Conservation (phyloP, 495 filamentous ascomycete species). For the Penicillium riverlandense region DNA sequence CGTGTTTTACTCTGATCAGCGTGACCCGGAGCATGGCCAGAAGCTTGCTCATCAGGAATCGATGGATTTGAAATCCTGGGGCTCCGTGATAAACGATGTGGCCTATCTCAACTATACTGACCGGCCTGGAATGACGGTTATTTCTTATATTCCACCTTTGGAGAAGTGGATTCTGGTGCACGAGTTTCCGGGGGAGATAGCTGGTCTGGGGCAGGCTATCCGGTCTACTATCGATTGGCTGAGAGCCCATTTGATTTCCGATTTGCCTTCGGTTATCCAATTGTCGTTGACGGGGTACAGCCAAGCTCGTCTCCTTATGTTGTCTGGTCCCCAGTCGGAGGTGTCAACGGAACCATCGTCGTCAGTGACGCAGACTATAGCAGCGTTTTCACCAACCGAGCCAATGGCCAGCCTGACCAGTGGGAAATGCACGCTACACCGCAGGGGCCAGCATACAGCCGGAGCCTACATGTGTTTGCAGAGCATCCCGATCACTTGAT, state of each 20-base stretch:
- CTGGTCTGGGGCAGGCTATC: conserved; percentile 25
- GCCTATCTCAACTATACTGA: conserved; percentile 44
- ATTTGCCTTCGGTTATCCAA: conserved; percentile 5
- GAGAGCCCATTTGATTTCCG: conserved; percentile 40
- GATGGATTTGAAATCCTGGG: conserved; percentile 46
- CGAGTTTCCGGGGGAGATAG: conserved; percentile 33
- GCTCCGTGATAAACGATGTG: conserved; percentile 48
- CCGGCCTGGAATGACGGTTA: conserved; percentile 56
- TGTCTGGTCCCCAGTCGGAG: conserved; percentile 38
- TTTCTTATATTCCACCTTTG: conserved; percentile 41
- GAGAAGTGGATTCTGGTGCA: conserved; percentile 50
- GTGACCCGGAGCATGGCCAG: conserved; percentile 52
- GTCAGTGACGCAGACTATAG: conserved; percentile 37
- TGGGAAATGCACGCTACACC: conserved; percentile 40
- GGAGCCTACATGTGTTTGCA: conserved; percentile 5
- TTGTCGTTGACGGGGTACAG: conserved; percentile 29
- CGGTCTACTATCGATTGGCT: conserved; percentile 43
- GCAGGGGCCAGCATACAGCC: conserved; percentile 12
- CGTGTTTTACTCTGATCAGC: conserved; percentile 58
- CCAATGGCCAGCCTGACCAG: conserved; percentile 31
- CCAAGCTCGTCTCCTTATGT: conserved; percentile 44
- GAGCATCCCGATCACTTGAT: conserved; percentile 6
- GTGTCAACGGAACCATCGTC: conserved; percentile 42
- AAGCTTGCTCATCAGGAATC: conserved; percentile 53
- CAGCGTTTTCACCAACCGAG: conserved; percentile 45